A percentile compares a stretch with the other conserved stretches of the same genome.
Conservation (phyloP, 345 rosid species). For the Brassica carinata region DNA sequence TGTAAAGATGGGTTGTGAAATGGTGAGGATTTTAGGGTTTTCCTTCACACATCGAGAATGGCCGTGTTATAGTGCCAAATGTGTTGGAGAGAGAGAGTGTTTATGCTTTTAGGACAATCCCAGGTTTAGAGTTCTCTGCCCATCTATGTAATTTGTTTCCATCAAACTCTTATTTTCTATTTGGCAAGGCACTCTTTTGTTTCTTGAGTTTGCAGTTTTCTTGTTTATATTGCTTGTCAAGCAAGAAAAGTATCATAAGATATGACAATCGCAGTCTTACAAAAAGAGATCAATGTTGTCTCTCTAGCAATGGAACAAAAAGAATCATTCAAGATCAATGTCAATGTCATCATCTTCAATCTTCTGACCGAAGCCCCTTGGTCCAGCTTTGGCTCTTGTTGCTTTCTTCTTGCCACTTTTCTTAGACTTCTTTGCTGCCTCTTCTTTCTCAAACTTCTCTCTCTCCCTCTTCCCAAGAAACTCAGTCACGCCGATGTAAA, state of each 20-base stretch:
- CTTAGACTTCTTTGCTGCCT: conserved; percentile 63
- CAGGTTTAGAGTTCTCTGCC: conserved; percentile 32
- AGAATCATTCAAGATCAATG: conserved; percentile 31
- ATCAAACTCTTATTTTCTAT: conserved; percentile 3
- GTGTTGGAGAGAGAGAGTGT: conserved; percentile 42
- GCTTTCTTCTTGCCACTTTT: conserved; percentile 54
- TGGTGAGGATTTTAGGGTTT: conserved; percentile 47
- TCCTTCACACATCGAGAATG: conserved; percentile 50
- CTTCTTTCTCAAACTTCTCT: conserved; percentile 75
- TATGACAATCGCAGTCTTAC: not conserved
- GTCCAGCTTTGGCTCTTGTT: conserved; percentile 58
- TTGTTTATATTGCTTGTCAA: conserved; percentile 3
- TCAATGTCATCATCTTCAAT: conserved; percentile 42
- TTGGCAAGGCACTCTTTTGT: conserved; percentile 6
- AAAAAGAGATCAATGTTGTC: not conserved
- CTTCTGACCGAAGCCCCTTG: conserved; percentile 72
- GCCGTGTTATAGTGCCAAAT: conserved; percentile 29
- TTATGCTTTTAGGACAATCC: conserved; percentile 40
- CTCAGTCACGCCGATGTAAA: conserved; percentile 73
- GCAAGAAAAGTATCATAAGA: not conserved
- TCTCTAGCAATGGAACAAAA: not conserved
- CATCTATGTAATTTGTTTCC: conserved; percentile 48
- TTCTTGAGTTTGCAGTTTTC: not conserved
- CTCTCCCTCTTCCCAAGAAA: conserved; percentile 71
- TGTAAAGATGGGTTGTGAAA: conserved; percentile 50